These are phyloP conservation scores for Piloderma croceum DNA, from an alignment of 768 basidiomycete species.

Conservation along the genomic window DNA sequence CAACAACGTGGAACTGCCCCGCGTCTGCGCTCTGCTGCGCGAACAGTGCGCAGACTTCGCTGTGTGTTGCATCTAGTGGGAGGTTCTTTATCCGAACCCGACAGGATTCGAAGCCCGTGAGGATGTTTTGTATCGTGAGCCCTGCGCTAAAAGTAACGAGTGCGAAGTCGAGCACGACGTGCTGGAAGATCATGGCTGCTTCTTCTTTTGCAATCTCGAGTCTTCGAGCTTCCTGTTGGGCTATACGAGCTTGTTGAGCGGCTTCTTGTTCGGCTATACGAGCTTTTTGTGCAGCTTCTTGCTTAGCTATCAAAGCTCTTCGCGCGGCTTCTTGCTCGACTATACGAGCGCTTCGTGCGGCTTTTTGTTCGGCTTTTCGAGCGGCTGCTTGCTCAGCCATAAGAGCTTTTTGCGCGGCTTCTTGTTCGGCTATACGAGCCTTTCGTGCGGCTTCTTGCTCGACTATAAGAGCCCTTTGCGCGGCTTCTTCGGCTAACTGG, in stretches of 20 bases:
- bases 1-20: constrained; percentile 28
- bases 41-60: constrained; percentile 41
- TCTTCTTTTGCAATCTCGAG: constrained; percentile 29
- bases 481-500: too few species aligned
- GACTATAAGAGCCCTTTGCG: constrained; percentile 7
- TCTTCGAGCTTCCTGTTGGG: too few species aligned
- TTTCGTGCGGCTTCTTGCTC: constrained; percentile 3
- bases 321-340: constrained; percentile 3
- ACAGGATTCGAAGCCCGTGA: constrained; percentile 50
- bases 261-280: constrained; percentile 16
- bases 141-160: constrained; percentile 49
- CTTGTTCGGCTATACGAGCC: constrained; percentile 12
- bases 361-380: constrained; percentile 13
- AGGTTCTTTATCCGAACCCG: constrained; percentile 42
- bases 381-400: constrained; percentile 15
- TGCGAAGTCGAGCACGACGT: constrained; percentile 41
- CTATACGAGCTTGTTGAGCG: constrained; percentile 8
- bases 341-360: constrained; percentile 10
- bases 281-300: constrained; percentile 4
- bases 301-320: constrained; percentile 5
- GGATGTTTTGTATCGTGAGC: constrained; percentile 36
- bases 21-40: constrained; percentile 36
- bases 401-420: constrained; percentile 6
- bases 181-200: constrained; percentile 36
- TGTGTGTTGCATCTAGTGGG: constrained; percentile 31